A percentile compares a stretch with the other conserved stretches of the same genome.
These are phyloP conservation scores for Fusarium stilboides DNA, from an alignment of 2,329 filamentous ascomycete species.

Conservation along the genomic window DNA sequence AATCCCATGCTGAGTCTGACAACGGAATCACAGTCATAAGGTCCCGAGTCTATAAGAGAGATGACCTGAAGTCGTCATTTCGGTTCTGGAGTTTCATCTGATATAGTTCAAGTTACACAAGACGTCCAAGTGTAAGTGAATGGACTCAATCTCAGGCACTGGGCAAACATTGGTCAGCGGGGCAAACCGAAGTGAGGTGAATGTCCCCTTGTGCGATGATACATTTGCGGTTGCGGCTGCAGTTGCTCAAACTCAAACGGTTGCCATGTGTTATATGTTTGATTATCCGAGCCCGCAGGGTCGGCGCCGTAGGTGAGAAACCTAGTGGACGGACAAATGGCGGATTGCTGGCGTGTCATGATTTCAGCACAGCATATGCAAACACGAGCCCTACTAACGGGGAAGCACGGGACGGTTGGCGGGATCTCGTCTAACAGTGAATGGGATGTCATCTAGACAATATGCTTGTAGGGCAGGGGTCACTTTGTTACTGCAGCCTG, in stretches of 20 bases:
- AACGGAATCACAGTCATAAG: not conserved
- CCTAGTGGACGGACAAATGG: constrained; percentile 13
- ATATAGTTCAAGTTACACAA: constrained; percentile 20
- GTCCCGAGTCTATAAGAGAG: not conserved
- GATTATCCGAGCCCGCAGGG: constrained; percentile 27
- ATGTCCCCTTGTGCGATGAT: constrained; percentile 36
- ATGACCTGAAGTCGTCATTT: constrained; percentile 9
- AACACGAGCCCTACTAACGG: not conserved
- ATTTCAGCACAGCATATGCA: constrained; percentile 9
- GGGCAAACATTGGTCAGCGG: constrained; percentile 29
- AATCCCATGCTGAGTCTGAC: not conserved
- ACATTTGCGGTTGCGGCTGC: constrained; percentile 35
- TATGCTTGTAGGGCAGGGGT: not conserved
- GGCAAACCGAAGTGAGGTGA: constrained; percentile 7
- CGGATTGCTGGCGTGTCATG: constrained; percentile 11
- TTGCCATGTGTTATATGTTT: constrained; percentile 36
- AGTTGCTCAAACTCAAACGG: constrained; percentile 35
- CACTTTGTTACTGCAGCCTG: not conserved
- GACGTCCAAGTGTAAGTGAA: constrained; percentile 8
- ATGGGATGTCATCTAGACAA: not conserved
- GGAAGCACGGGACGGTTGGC: constrained; percentile 1
- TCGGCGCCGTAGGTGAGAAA: constrained; percentile 23
- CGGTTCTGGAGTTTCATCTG: constrained; percentile 19
- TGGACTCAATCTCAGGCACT: not conserved
- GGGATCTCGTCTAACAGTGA: constrained; percentile 15